A percentile compares a stretch with the other conserved stretches of the same genome.
phyloP scores from a whole-genome alignment of 345 rosid species.

The Corchorus olitorius region DNA sequence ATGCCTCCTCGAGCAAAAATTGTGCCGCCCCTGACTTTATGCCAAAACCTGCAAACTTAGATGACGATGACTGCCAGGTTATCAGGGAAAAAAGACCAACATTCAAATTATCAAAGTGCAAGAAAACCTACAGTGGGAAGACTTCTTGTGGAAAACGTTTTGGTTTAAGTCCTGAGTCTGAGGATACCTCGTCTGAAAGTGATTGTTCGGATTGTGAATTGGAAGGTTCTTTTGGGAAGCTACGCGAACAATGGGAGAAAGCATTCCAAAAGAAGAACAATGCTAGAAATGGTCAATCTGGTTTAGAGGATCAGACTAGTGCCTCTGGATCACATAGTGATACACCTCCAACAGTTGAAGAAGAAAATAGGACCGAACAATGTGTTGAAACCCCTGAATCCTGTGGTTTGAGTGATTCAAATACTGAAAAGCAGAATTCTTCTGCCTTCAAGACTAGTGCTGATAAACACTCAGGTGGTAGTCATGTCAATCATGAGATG shows the following conservation, averaged over 20 bases:
- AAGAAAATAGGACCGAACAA: slow-evolving; percentile 30
- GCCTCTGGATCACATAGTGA: slow-evolving; percentile 34
- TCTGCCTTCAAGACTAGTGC: not conserved
- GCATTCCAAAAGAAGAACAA: slow-evolving; percentile 45
- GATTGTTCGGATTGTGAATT: slow-evolving; percentile 78
- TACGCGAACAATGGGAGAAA: slow-evolving; percentile 72
- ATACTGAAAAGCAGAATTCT: slow-evolving; percentile 13
- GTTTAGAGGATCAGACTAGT: slow-evolving; percentile 31
- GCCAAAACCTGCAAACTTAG: slow-evolving; percentile 28
- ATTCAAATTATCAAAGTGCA: slow-evolving; percentile 49
- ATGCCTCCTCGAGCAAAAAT: slow-evolving; percentile 41
- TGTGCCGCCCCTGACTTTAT: slow-evolving; percentile 26
- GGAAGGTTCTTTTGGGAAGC: slow-evolving; percentile 55
- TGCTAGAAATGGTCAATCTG: slow-evolving; percentile 31
- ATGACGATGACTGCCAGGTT: slow-evolving; percentile 47
- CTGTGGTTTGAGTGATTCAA: slow-evolving; percentile 29
- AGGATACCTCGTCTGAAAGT: slow-evolving; percentile 38
- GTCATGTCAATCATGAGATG: not conserved
- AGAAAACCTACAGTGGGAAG: slow-evolving; percentile 29
- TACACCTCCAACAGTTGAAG: slow-evolving; percentile 24
- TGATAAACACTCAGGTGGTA: not conserved
- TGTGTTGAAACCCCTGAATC: slow-evolving; percentile 22
- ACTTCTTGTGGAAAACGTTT: slow-evolving; percentile 34
- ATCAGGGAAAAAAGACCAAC: slow-evolving; percentile 38
- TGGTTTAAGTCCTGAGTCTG: slow-evolving; percentile 52